Evolutionary conservation across 331 rosid species (phyloP), one percentile per base, ranked within the genome.

Genomic region (Cydonia oblonga): DNA sequence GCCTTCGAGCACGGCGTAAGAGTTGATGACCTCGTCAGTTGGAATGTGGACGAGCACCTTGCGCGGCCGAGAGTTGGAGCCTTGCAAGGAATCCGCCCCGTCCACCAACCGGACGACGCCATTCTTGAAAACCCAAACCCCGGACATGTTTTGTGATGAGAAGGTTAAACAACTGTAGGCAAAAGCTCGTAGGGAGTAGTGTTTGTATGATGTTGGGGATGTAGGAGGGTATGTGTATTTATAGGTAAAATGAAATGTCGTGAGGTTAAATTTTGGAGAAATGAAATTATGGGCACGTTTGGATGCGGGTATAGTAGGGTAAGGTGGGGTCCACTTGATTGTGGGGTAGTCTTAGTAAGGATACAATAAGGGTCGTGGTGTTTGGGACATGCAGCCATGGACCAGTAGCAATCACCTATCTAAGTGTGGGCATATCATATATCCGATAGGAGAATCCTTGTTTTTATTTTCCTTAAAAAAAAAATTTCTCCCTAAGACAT

Each of bases 121-220:
- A 80, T 91, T 86, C 80, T 81, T 86, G 93, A 89, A 89, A 3
- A 89, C 87, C 97, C 97, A 89, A 30, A 91, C 96, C 32, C 97
- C 97, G 0, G 97, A 86, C 97, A 91, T 82, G 15, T 18, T 66
- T 24, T 13, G 44, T 8, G 25, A 28, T 28, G 28, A 52, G 32
- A 60, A 69, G 23, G 28, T 15, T 49, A 51, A 67, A 20, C 51
- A 25, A 53, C 4, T 5, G n/a, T 8, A 46, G 53, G 59, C 72
- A 68, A 53, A 44, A 46, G 73, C 62, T 51, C 19, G 46, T 51
- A 29, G 73, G 19, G 56, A 16, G 40, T 12, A 46, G 46, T 26
- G 40, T 20, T 56, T 49, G 54, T 49, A 3, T 35, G 66, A 38
- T 19, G 1, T 20, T 54, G 42, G 74, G 35, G 16, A 16, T 22